Conservation (phyloP, 371 early-diverging fungal species). For the Dichotomocladium elegans region DNA sequence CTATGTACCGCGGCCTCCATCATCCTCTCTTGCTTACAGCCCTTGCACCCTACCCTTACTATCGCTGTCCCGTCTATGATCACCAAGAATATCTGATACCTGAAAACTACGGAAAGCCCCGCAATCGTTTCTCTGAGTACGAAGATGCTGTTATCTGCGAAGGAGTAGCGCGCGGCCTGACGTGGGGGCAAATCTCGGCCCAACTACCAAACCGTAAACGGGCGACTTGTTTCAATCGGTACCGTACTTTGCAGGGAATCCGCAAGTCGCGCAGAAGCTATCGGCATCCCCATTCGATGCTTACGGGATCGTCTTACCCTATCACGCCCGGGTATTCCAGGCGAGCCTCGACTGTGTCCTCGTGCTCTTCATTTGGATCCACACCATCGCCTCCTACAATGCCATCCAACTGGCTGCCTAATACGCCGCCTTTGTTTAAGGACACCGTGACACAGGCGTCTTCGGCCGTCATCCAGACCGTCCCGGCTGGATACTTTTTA, state of each 20-base stretch:
- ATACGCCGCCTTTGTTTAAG: too few relatives aligned
- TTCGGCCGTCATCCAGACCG: too few relatives aligned
- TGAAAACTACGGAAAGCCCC: constrained; percentile 25
- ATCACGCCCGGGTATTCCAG: not conserved
- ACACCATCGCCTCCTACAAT: not conserved
- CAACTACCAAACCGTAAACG: constrained; percentile 40
- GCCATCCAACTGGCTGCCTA: too few relatives aligned
- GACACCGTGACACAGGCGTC: too few relatives aligned
- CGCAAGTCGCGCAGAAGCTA: constrained; percentile 35
- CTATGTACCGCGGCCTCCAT: too few relatives aligned
- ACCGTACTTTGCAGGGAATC: constrained; percentile 38
- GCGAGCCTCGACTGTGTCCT: not conserved
- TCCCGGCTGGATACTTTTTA: too few relatives aligned
- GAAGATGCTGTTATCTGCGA: constrained; percentile 43
- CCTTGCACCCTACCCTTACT: too few relatives aligned
- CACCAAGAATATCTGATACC: too few relatives aligned
- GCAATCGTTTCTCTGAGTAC: constrained; percentile 37
- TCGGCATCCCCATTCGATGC: too few relatives aligned
- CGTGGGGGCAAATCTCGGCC: constrained; percentile 44
- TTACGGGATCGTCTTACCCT: not conserved
- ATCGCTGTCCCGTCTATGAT: too few relatives aligned
- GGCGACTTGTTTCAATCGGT: constrained; percentile 48
- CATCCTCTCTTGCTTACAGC: too few relatives aligned
- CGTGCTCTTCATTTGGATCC: not conserved
- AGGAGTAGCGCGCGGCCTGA: constrained; percentile 38